These are phyloP conservation scores for Umbellularia californica DNA, from an alignment of 164 flowering plant genomes.

Conservation along the genomic window DNA sequence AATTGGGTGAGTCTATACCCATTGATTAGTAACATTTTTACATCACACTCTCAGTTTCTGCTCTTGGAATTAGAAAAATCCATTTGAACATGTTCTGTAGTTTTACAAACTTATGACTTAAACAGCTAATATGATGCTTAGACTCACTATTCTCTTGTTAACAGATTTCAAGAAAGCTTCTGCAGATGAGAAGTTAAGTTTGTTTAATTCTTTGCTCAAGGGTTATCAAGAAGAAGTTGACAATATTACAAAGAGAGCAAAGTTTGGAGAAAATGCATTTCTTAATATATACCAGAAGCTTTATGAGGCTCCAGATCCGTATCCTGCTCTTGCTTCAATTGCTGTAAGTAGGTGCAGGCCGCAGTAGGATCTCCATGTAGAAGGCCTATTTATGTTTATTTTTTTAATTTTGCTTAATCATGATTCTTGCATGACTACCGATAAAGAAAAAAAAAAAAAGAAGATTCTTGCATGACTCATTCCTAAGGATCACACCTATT, in stretches of 20 bases:
- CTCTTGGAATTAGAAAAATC: too few relatives aligned
- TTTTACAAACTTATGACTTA: too few relatives aligned
- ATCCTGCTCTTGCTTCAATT: slow-evolving; percentile 86
- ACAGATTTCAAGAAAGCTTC: slow-evolving; percentile 96
- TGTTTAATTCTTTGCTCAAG: slow-evolving; percentile 89
- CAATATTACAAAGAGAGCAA: slow-evolving; percentile 95
- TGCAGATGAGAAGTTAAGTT: slow-evolving; percentile 72
- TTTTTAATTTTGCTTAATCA: background rate
- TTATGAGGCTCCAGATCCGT: slow-evolving; percentile 99
- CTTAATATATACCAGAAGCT: slow-evolving; percentile 96
- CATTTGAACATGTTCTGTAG: too few relatives aligned
- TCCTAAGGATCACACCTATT: background rate
- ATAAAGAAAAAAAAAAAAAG: too few relatives aligned
- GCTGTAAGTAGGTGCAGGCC: slow-evolving; percentile 49
- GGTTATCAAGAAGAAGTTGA: slow-evolving; percentile 99
- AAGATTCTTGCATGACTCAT: too few relatives aligned
- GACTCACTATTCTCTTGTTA: slow-evolving; percentile 4
- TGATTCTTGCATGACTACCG: background rate
- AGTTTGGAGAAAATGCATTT: slow-evolving; percentile 98
- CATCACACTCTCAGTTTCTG: background rate
- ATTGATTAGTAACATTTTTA: background rate
- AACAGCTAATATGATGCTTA: background rate
- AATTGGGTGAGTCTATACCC: background rate
- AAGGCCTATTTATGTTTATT: background rate
- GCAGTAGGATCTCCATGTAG: background rate